Evolutionary conservation across 2,329 filamentous ascomycete genomes (phyloP).

Genomic region (Dothiorella sarmentorum): DNA sequence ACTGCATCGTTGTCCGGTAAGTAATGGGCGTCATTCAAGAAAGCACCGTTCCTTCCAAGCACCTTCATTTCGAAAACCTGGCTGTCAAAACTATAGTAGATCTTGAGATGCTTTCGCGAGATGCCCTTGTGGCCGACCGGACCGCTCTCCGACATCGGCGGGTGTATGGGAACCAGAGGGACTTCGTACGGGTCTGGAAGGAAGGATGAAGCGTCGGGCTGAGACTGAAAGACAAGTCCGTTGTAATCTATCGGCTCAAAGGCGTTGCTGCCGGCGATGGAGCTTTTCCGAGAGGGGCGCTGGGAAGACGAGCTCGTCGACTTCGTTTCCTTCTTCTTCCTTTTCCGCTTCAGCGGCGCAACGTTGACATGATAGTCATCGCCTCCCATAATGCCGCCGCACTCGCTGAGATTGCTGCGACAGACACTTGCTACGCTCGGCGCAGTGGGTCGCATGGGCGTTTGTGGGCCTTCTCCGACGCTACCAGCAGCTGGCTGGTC

Average conservation of each 20-base stretch:
- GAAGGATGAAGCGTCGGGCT: slow-evolving; percentile 37
- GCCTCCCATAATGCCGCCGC: slow-evolving; percentile 27
- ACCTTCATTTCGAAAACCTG: slow-evolving; percentile 64
- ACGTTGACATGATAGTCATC: slow-evolving; percentile 22
- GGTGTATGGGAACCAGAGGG: slow-evolving; percentile 70
- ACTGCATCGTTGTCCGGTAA: slow-evolving; percentile 50
- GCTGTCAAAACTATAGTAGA: slow-evolving; percentile 63
- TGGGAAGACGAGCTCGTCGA: slow-evolving; percentile 51
- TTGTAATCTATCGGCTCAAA: slow-evolving; percentile 43
- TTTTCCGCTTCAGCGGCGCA: slow-evolving; percentile 3
- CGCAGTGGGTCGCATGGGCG: slow-evolving; percentile 19
- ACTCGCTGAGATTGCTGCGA: slow-evolving; percentile 27
- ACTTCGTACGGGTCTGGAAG: slow-evolving; percentile 60
- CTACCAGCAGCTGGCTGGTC: slow-evolving; percentile 37
- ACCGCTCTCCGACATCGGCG: slow-evolving; percentile 46
- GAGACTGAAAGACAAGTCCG: slow-evolving; percentile 52
- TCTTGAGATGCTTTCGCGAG: slow-evolving; percentile 69
- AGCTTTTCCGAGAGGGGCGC: slow-evolving; percentile 36
- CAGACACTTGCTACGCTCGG: slow-evolving; percentile 17
- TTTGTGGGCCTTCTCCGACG: slow-evolving; percentile 18
- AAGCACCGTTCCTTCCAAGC: slow-evolving; percentile 64
- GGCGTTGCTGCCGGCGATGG: slow-evolving; percentile 32
- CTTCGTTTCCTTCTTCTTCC: slow-evolving; percentile 36
- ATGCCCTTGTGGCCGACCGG: slow-evolving; percentile 63
- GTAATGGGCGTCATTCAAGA: slow-evolving; percentile 60